Conservation (phyloP, 2,329 filamentous ascomycete species). For the Monosporascus ibericus region DNA sequence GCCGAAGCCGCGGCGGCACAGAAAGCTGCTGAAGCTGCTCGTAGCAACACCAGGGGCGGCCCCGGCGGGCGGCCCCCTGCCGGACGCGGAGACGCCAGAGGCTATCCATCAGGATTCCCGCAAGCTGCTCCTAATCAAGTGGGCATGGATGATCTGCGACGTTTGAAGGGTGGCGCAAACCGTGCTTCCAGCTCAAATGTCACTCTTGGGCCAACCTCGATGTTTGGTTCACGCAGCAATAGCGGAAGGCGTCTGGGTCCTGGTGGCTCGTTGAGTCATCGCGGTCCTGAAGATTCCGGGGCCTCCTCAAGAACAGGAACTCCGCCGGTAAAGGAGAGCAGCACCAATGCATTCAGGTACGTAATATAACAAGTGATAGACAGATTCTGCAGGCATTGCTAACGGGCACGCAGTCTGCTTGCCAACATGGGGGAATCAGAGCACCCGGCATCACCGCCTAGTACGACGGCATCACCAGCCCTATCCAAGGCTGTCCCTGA, state of each 20-base stretch:
- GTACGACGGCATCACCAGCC: slow-evolving; percentile 60
- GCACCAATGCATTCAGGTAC: slow-evolving; percentile 92
- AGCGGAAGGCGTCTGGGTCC: slow-evolving; percentile 79
- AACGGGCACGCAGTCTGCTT: slow-evolving; percentile 41
- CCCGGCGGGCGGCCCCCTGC: slow-evolving; percentile 62
- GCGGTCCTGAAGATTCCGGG: slow-evolving; percentile 77
- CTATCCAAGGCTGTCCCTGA: slow-evolving; percentile 57
- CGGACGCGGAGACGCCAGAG: slow-evolving; percentile 82
- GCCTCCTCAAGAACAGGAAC: slow-evolving; percentile 86
- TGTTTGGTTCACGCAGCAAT: slow-evolving; percentile 85
- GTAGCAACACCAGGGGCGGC: slow-evolving; percentile 58
- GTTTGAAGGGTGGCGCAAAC: slow-evolving; percentile 62
- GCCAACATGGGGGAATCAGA: slow-evolving; percentile 54
- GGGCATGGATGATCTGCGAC: slow-evolving; percentile 83
- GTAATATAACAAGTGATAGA: slow-evolving; percentile 21
- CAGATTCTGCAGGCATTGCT: slow-evolving; percentile 13
- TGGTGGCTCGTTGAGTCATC: slow-evolving; percentile 59
- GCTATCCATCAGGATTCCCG: slow-evolving; percentile 68
- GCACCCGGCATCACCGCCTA: slow-evolving; percentile 64
- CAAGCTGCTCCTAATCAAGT: slow-evolving; percentile 79
- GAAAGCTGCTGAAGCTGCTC: slow-evolving; percentile 69
- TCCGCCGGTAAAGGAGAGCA: slow-evolving; percentile 62
- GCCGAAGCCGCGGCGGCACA: slow-evolving; percentile 71
- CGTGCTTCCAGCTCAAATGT: slow-evolving; percentile 56
- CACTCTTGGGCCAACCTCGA: slow-evolving; percentile 73